These are phyloP conservation scores for Suaeda aralocaspica DNA, from an alignment of 148 eudicot genomes.

Conservation along the genomic window DNA sequence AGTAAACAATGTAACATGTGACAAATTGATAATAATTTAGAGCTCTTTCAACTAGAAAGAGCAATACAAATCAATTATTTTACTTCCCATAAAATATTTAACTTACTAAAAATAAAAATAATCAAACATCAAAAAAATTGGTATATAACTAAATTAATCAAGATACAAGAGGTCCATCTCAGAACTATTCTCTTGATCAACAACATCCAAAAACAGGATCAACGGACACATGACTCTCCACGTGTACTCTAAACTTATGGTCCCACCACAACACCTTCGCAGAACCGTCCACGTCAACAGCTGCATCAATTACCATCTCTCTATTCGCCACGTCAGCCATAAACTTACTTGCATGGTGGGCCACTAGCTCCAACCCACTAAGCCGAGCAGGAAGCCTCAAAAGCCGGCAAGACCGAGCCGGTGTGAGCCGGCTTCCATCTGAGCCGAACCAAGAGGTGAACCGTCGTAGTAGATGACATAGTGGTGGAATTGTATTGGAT, in stretches of 20 bases:
- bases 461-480: constrained; percentile 76
- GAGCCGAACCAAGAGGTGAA: constrained; percentile 62
- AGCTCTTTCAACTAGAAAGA: too few relatives aligned
- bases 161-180: constrained; percentile 49
- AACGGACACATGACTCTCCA: constrained; percentile 68
- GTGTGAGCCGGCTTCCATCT: constrained; percentile 64
- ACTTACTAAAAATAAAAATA: too few relatives aligned
- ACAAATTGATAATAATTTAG: too few relatives aligned
- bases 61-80: too few relatives aligned
- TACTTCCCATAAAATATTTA: too few relatives aligned
- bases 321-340: constrained; percentile 55
- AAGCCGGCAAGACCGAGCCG: constrained; percentile 56
- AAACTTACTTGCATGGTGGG: constrained; percentile 49
- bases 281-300: constrained; percentile 59
- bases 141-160: too few relatives aligned
- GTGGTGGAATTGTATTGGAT: constrained; percentile 55
- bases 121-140: too few relatives aligned
- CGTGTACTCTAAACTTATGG: constrained; percentile 71
- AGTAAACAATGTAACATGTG: too few relatives aligned
- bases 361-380: constrained; percentile 68
- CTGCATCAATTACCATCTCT: constrained; percentile 78
- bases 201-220: constrained; percentile 88
- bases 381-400: constrained; percentile 67
- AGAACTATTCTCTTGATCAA: constrained; percentile 73
- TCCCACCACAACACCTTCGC: constrained; percentile 88